Conservation (phyloP, 345 rosid genomes). For the Heritiera littoralis region DNA sequence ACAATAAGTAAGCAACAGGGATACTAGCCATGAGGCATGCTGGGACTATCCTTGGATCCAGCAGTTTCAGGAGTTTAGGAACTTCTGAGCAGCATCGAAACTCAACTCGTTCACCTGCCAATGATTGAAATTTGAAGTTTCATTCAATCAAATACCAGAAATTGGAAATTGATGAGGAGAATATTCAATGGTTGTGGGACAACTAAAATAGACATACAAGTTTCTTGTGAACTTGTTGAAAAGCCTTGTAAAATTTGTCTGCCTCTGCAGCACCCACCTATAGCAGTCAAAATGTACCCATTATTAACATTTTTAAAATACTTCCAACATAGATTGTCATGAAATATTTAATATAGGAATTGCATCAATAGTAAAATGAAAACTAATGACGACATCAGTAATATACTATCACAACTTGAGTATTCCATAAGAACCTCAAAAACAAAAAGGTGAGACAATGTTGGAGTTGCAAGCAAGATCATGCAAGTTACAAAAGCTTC, state of each 20-base stretch:
- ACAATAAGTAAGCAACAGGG: background rate
- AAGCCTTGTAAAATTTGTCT: constrained; percentile 72
- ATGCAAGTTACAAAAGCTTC: background rate
- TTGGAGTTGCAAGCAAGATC: background rate
- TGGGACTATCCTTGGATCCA: constrained; percentile 13
- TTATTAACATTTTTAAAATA: background rate
- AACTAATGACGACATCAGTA: background rate
- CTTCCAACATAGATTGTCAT: background rate
- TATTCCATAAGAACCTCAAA: background rate
- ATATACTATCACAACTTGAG: background rate
- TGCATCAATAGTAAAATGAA: background rate
- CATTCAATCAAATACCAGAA: constrained; percentile 6
- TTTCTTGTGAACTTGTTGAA: constrained; percentile 72
- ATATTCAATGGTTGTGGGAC: background rate
- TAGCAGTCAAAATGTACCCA: constrained; percentile 7
- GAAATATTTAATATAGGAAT: background rate
- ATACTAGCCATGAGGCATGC: background rate
- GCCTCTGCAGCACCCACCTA: constrained; percentile 77
- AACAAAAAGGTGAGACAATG: background rate
- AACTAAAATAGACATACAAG: constrained; percentile 48
- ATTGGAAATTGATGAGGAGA: background rate
- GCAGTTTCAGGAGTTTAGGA: constrained; percentile 29
- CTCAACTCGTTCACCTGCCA: constrained; percentile 66
- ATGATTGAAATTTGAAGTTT: background rate
- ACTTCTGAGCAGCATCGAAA: constrained; percentile 57